Base-by-base conservation (phyloP, 1,284 basidiomycete species). In the Melampsora abietis-canadensis region DNA sequence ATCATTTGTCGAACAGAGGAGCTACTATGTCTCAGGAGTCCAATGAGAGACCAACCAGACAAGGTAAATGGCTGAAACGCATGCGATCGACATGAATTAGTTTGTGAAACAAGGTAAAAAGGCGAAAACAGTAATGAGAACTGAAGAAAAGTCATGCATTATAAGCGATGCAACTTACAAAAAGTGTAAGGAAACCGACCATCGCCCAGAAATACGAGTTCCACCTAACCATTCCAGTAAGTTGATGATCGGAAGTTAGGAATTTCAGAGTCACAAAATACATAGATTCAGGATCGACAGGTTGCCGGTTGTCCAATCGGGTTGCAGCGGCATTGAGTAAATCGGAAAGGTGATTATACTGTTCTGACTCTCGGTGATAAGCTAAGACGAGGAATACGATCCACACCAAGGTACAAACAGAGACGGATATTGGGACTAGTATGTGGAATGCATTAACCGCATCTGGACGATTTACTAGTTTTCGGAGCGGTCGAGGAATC, bases 1-100 rank as follows among this genome's bases (percentile, higher is more conserved):
- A 40, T 40, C 40, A 40, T 40, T 14, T 40, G 10, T 12, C 14
- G 40, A 14, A 40, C 40, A 40, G 40, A 21, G 51, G 19, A n/a
- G 7, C 7, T 54, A 54, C 51, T 54, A 54, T 27, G 17, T n/a
- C 51, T n/a, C n/a, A 54, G 7, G 15, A 54, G 51, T 27, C 27
- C 27, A 27, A 54, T 54, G 19, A 54, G 51, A 54, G 51, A 54
- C 51, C n/a, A 54, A 27, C 51, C 51, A 54, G 51, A 54, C 7
- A 54, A 7, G 0, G 21, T 27, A 27, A n/a, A n/a, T 21, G 27
- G 27, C 51, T 54, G 21, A 7, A 21, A 54, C 14, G 10, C 40
- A 40, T 40, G 40, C 14, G 40, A 40, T 40, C 10, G 14, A 54
- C 1, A 21, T 4, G 51, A 21, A 21, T 27, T 27, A 21, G n/a